phyloP scores from a whole-genome alignment of 768 basidiomycete genomes.

The Arthromyces matolae region DNA sequence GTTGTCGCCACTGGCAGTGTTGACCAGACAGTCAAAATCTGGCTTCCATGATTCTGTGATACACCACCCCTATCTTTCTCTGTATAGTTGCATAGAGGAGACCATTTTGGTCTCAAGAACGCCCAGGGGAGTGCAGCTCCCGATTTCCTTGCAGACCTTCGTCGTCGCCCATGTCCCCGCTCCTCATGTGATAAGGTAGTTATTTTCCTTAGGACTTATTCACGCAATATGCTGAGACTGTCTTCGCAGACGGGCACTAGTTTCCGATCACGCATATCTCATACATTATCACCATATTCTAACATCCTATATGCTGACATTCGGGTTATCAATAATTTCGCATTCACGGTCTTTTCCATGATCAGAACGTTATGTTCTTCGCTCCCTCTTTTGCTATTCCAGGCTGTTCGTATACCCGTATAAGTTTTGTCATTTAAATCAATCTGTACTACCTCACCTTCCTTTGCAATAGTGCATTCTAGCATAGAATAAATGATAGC shows the following conservation, averaged over 20 bases:
- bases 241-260: conserved; percentile 6
- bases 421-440: conserved; percentile 18
- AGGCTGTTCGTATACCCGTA: conserved; percentile 17
- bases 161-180: conserved; percentile 8
- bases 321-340: conserved; percentile 17
- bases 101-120: no score
- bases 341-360: conserved; percentile 21
- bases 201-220: conserved; percentile 1
- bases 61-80: background rate
- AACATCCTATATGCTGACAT: conserved; percentile 12
- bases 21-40: conserved; percentile 64
- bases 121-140: no score
- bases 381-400: conserved; percentile 6
- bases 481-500: conserved; percentile 5
- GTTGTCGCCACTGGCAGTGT: conserved; percentile 68
- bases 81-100: no score
- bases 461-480: conserved; percentile 11
- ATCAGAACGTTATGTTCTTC: conserved; percentile 9
- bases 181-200: conserved; percentile 14
- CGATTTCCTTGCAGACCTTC: no score
- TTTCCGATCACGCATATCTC: conserved; percentile 12
- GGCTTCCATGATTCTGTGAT: conserved; percentile 44
- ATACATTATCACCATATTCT: conserved; percentile 11
- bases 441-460: conserved; percentile 19
- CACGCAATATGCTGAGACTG: background rate